Conservation (phyloP, 2,329 filamentous ascomycete species). For the Ascochyta viciae-villosae region DNA sequence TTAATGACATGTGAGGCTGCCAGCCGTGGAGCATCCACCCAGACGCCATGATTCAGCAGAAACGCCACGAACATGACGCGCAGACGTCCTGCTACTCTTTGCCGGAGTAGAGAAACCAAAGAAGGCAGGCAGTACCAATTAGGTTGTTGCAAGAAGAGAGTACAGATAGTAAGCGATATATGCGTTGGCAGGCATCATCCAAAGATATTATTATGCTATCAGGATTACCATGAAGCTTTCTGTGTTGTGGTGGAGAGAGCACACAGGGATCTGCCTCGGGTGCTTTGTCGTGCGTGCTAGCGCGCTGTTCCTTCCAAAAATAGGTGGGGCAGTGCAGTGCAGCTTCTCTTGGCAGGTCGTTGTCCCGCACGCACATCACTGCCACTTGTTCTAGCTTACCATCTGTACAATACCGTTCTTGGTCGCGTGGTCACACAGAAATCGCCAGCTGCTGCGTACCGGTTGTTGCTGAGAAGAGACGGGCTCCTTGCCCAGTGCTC, state of each 20-base stretch:
- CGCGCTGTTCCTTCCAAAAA: constrained; percentile 30
- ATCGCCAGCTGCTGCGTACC: background rate
- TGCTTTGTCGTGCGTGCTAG: constrained; percentile 22
- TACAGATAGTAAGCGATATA: background rate
- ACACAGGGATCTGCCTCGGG: constrained; percentile 25
- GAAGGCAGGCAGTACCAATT: background rate
- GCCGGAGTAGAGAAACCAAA: background rate
- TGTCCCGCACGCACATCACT: constrained; percentile 26
- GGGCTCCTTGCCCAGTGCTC: constrained; percentile 21
- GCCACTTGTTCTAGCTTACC: constrained; percentile 23
- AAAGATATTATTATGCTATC: constrained; percentile 5
- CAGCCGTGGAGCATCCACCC: background rate
- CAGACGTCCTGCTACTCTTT: background rate
- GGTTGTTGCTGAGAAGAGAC: constrained; percentile 25
- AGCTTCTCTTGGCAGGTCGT: constrained; percentile 23
- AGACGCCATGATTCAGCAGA: constrained; percentile 6
- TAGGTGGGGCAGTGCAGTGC: constrained; percentile 40
- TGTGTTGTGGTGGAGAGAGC: constrained; percentile 8
- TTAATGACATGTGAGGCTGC: background rate
- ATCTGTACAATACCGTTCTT: constrained; percentile 7
- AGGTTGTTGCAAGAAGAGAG: background rate
- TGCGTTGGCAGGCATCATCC: background rate
- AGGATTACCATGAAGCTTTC: background rate
- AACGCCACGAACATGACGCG: constrained; percentile 3
- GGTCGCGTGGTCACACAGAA: constrained; percentile 1